Evolutionary conservation across 768 basidiomycete genomes (phyloP).

Genomic region (Rhizopogon sp.): DNA sequence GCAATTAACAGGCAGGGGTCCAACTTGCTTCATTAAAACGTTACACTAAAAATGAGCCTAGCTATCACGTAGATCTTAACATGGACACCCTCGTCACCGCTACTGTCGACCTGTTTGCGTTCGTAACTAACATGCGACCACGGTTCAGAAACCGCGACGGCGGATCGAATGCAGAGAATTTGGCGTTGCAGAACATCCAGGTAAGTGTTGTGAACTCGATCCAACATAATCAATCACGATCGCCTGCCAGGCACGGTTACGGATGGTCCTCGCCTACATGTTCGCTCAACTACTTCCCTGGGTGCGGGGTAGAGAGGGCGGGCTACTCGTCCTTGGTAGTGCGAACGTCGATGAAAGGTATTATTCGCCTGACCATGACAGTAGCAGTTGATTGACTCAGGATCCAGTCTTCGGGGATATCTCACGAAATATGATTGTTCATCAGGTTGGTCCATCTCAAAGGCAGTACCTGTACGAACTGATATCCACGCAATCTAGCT

Average conservation of each 20-base stretch:
- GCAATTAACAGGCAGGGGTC: slow-evolving; percentile 79
- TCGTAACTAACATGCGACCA: slow-evolving; percentile 72
- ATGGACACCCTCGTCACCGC: slow-evolving; percentile 92
- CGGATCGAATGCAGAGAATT: slow-evolving; percentile 82
- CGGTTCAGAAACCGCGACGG: slow-evolving; percentile 78
- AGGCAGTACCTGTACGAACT: slow-evolving; percentile 5
- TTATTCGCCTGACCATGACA: not conserved
- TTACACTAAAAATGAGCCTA: slow-evolving; percentile 23
- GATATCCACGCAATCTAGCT: slow-evolving; percentile 37
- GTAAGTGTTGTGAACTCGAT: slow-evolving; percentile 26
- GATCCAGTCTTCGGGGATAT: slow-evolving; percentile 82
- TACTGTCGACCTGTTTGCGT: slow-evolving; percentile 73
- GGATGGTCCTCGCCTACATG: slow-evolving; percentile 93
- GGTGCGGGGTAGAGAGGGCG: slow-evolving; percentile 79
- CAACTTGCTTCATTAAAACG: not conserved
- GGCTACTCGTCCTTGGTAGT: slow-evolving; percentile 91
- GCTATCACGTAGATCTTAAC: slow-evolving; percentile 92
- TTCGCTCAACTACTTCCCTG: slow-evolving; percentile 95
- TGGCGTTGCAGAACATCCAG: slow-evolving; percentile 97
- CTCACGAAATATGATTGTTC: slow-evolving; percentile 98
- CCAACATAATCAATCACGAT: not conserved
- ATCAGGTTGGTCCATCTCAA: slow-evolving; percentile 46
- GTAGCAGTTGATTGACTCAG: not conserved
- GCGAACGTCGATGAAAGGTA: slow-evolving; percentile 98
- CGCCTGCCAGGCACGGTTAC: slow-evolving; percentile 64